Percentiles rank a stretch among this genome's conserved stretches.
These are phyloP conservation scores for Citrus glauca DNA, from an alignment of 345 rosid species.

Conservation along the genomic window DNA sequence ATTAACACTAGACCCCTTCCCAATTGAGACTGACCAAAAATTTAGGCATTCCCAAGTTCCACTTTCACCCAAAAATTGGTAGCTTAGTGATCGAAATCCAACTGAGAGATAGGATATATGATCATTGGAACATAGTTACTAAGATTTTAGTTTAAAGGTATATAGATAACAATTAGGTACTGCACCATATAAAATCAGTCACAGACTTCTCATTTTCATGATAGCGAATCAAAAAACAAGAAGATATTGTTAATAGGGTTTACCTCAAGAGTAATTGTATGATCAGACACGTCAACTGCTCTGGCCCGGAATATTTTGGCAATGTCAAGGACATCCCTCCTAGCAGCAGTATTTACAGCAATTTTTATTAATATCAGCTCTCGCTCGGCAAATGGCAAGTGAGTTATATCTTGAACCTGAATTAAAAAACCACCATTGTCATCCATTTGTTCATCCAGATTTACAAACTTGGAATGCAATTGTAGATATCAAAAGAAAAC, in stretches of 20 bases:
- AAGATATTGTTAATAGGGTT: neutral
- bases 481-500: neutral
- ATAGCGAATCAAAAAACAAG: neutral
- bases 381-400: slow-evolving; percentile 69
- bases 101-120: neutral
- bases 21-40: neutral
- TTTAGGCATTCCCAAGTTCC: neutral
- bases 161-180: neutral
- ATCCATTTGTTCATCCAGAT: slow-evolving; percentile 8
- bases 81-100: neutral
- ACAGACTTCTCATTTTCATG: neutral
- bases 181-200: too few relatives aligned
- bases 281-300: slow-evolving; percentile 74
- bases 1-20: neutral
- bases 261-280: slow-evolving; percentile 73
- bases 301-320: slow-evolving; percentile 72
- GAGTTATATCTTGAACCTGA: slow-evolving; percentile 65
- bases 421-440: slow-evolving; percentile 6
- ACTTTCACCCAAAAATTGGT: neutral
- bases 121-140: neutral
- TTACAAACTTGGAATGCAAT: neutral
- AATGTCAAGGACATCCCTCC: slow-evolving; percentile 68
- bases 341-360: slow-evolving; percentile 55
- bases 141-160: neutral
- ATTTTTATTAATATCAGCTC: slow-evolving; percentile 66